These are phyloP conservation scores for Cornus controversa DNA, from an alignment of 148 eudicot species.

Conservation along the genomic window DNA sequence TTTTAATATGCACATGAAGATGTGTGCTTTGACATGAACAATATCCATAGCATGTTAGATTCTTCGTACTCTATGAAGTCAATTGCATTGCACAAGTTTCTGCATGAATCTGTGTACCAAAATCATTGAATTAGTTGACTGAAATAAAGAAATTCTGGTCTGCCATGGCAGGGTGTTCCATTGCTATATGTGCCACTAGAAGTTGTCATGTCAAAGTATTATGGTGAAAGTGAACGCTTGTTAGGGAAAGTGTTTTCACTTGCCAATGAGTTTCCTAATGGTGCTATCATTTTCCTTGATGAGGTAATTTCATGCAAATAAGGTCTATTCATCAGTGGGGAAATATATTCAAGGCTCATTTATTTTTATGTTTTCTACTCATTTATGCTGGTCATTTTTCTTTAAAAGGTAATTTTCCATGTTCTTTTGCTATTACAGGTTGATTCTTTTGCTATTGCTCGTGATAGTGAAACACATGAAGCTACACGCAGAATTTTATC, in stretches of 20 bases:
- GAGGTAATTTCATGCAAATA: constrained; percentile 50
- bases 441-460: constrained; percentile 94
- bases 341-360: background rate
- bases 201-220: constrained; percentile 86
- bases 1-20: background rate
- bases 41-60: background rate
- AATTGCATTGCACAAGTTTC: background rate
- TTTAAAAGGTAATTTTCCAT: background rate
- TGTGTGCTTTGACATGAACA: background rate
- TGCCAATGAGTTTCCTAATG: constrained; percentile 87
- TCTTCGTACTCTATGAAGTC: background rate
- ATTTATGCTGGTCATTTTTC: background rate
- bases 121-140: background rate
- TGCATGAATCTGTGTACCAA: background rate
- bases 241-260: constrained; percentile 90
- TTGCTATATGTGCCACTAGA: constrained; percentile 89
- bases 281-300: constrained; percentile 88
- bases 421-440: constrained; percentile 41
- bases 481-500: constrained; percentile 88
- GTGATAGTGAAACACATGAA: constrained; percentile 96
- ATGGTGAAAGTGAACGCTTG: constrained; percentile 94
- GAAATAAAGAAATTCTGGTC: background rate
- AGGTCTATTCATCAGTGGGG: background rate
- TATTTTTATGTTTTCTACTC: background rate
- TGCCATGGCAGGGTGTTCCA: constrained; percentile 68